These are phyloP conservation scores for Cladorrhinum sp. DNA, from an alignment of 2,329 filamentous ascomycete species.

Conservation along the genomic window DNA sequence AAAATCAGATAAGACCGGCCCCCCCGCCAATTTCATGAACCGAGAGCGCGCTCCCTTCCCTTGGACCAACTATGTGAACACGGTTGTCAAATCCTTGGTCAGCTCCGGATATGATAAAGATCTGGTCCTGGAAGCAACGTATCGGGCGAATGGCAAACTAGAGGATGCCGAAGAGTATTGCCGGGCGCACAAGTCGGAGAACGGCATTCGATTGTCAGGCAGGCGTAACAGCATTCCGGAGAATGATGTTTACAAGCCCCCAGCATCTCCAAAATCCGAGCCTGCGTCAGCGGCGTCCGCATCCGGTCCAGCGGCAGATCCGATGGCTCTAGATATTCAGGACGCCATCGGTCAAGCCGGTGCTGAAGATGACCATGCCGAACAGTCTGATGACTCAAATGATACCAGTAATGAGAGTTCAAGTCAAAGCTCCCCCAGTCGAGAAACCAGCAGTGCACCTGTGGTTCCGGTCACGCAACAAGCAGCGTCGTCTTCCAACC, in stretches of 20 bases:
- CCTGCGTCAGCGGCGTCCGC: conserved; percentile 22
- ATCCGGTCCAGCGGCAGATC: conserved; percentile 23
- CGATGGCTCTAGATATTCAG: conserved; percentile 35
- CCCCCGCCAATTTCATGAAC: conserved; percentile 43
- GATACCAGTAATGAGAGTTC: conserved; percentile 28
- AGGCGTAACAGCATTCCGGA: conserved; percentile 65
- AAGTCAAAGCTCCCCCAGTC: conserved; percentile 12
- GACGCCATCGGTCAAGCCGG: conserved; percentile 27
- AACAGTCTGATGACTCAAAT: conserved; percentile 27
- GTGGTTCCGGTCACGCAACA: conserved; percentile 29
- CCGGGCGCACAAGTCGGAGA: conserved; percentile 48
- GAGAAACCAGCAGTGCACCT: conserved; percentile 23
- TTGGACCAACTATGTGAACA: conserved; percentile 41
- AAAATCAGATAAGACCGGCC: conserved; percentile 53
- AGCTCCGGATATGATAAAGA: conserved; percentile 53
- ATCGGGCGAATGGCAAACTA: conserved; percentile 69
- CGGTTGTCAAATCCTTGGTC: conserved; percentile 28
- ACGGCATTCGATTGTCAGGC: conserved; percentile 51
- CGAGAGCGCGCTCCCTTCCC: conserved; percentile 43
- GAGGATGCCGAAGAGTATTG: conserved; percentile 71
- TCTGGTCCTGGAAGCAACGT: conserved; percentile 75
- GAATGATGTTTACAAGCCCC: conserved; percentile 47
- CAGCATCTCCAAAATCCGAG: conserved; percentile 30
- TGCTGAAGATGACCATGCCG: conserved; percentile 23
- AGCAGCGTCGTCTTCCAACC: conserved; percentile 23